Base-by-base conservation (phyloP, 495 filamentous ascomycete species). In the Cladorrhinum samala region DNA sequence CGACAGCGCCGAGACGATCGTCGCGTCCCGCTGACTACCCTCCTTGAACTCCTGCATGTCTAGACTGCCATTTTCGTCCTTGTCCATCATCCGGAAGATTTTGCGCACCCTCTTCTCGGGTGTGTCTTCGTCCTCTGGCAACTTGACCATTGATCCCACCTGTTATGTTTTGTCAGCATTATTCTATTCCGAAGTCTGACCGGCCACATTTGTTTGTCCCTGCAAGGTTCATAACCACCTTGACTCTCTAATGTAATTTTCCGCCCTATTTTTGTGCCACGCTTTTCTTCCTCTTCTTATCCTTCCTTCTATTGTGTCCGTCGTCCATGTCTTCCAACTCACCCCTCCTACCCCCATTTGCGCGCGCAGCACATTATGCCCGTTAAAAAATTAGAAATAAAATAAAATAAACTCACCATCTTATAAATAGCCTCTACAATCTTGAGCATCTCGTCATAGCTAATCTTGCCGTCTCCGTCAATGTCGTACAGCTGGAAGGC, bases 81-180 rank as follows among this genome's bases (percentile, higher is more conserved):
- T 98, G 75, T 98, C 93, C 93, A 98, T 98, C 93, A 97, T 96
- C 61, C 87, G 83, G 76, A 98, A 98, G 69, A 98, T 98, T 77
- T 98, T 98, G 65, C 78, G 83, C 23, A 98, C 93, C 44, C 94
- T 88, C 77, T 98, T 98, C 75, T 98, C 91, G 18, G 93, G 93
- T 49, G 93, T 98, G 72, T 97, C 92, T 73, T 98, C 93, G 71
- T 98, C 93, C 68, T 95, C 89, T 37, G 94, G 94, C 23, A 98
- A 80, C 70, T 97, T 97, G 65, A 97, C 93, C 93, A 98, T 98
- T 9, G 91, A 95, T 53, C 93, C 93, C 58, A 97, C 91, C 91
- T 96, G 54, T 18, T 60, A 52, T 51, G 33, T 24, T 21, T 19
- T 45, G 42, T 45, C 24, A 45, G 42, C 20, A 3, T 9, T 24